These are phyloP conservation scores for Aspergillus fructus DNA, from an alignment of 2,329 filamentous ascomycete species.

Conservation along the genomic window DNA sequence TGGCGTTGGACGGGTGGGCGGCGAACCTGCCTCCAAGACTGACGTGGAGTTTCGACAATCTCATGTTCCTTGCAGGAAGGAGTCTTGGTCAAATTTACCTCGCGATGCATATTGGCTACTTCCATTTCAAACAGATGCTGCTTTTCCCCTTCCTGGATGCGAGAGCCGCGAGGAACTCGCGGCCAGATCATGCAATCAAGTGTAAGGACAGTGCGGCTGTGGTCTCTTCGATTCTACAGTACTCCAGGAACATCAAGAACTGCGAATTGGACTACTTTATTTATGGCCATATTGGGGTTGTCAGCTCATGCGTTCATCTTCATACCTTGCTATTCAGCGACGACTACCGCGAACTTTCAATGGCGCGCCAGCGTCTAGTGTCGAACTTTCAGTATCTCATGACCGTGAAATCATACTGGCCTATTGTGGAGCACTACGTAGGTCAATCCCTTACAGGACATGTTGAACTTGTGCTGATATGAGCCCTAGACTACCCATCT, in stretches of 20 bases:
- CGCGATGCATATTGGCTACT: conserved; percentile 24
- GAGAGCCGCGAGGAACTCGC: neutral
- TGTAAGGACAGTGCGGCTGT: conserved; percentile 19
- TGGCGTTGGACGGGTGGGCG: conserved; percentile 17
- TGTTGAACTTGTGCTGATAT: neutral
- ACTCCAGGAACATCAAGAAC: conserved; percentile 13
- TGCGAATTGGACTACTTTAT: conserved; percentile 23
- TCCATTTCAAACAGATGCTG: conserved; percentile 24
- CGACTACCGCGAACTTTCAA: conserved; percentile 9
- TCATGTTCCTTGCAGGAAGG: conserved; percentile 13
- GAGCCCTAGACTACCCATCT: conserved; percentile 17
- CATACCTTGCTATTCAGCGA: conserved; percentile 21
- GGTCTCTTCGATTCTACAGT: conserved; percentile 19
- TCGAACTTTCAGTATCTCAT: conserved; percentile 24
- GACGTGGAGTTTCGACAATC: conserved; percentile 15
- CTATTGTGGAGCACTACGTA: conserved; percentile 20
- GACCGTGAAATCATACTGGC: conserved; percentile 21
- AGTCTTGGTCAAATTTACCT: conserved; percentile 21
- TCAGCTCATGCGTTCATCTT: conserved; percentile 24
- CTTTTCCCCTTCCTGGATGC: conserved; percentile 23
- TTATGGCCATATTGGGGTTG: conserved; percentile 21
- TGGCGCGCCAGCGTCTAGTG: conserved; percentile 17
- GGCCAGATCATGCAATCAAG: conserved; percentile 5
- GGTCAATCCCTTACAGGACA: neutral
- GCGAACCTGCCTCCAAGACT: conserved; percentile 13